These are phyloP conservation scores for Coix lacrymajobi DNA, from an alignment of 176 grass and related monocot species.

Conservation along the genomic window DNA sequence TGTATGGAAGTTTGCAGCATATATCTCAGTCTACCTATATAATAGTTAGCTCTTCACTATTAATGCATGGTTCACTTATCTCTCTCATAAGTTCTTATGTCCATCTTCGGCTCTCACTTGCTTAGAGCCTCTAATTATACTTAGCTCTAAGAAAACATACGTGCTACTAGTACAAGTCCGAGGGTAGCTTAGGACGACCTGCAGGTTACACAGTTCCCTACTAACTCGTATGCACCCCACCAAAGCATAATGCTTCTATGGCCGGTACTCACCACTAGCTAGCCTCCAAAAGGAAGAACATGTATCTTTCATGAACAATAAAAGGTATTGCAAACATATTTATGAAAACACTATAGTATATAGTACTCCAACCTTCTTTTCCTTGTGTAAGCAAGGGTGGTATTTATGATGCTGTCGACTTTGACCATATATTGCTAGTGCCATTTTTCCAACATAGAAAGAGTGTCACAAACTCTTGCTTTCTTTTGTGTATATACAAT, in stretches of 20 bases:
- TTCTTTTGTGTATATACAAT: no score
- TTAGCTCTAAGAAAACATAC: conserved; percentile 2
- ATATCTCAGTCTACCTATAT: no score
- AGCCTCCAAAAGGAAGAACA: conserved; percentile 30
- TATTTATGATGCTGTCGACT: conserved; percentile 20
- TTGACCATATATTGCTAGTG: not conserved
- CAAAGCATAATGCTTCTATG: conserved; percentile 26
- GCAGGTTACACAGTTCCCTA: conserved; percentile 11
- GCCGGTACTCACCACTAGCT: conserved; percentile 7
- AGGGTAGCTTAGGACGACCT: not conserved
- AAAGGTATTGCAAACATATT: conserved; percentile 22
- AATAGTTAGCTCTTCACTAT: no score
- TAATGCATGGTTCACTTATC: no score
- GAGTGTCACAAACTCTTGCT: not conserved
- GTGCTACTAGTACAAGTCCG: not conserved
- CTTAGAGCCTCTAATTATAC: no score
- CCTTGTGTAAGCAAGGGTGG: not conserved
- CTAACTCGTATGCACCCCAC: conserved; percentile 14
- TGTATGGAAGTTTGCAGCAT: no score
- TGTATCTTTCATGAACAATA: conserved; percentile 28
- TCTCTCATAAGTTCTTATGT: no score
- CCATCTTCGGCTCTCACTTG: no score
- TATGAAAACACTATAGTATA: conserved; percentile 13
- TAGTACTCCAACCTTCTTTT: not conserved
- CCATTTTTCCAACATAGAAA: not conserved